These are phyloP conservation scores for Pythium phragmitis DNA, from an alignment of 352 stramenopile species.

Conservation along the genomic window DNA sequence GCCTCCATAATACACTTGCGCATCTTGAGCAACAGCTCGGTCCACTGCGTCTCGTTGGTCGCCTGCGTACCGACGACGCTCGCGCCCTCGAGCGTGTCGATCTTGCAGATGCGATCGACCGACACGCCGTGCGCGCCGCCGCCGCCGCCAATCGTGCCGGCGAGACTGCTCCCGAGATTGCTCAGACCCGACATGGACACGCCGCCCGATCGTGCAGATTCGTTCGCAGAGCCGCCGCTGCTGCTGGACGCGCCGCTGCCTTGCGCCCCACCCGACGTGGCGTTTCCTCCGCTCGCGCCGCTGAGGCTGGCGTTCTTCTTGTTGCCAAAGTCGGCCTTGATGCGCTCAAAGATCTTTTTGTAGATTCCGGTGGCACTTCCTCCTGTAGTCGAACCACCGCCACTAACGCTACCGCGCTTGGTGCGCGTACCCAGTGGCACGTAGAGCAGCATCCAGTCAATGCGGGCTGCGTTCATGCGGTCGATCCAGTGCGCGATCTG, in stretches of 20 bases:
- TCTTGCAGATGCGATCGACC: conserved; percentile 77
- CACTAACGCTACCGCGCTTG: conserved; percentile 31
- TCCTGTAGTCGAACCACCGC: neutral
- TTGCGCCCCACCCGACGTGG: neutral
- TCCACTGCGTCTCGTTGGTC: conserved; percentile 81
- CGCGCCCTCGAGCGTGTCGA: conserved; percentile 72
- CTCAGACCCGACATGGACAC: conserved; percentile 12
- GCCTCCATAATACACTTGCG: conserved; percentile 81
- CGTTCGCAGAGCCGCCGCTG: neutral
- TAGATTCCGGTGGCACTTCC: conserved; percentile 37
- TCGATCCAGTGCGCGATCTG: conserved; percentile 64
- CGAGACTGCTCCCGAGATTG: conserved; percentile 25
- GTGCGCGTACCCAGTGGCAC: conserved; percentile 78
- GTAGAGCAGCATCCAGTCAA: conserved; percentile 84
- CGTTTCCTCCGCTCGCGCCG: neutral
- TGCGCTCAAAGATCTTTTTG: conserved; percentile 77
- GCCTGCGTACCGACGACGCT: conserved; percentile 64
- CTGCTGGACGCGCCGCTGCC: neutral
- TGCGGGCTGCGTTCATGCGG: conserved; percentile 55
- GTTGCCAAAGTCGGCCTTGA: conserved; percentile 60
- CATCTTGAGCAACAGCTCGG: conserved; percentile 63
- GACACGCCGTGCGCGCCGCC: conserved; percentile 21
- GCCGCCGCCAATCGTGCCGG: conserved; percentile 16
- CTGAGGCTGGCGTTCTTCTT: conserved; percentile 35
- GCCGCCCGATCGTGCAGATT: conserved; percentile 8